phyloP scores from a whole-genome alignment of 1,284 basidiomycete genomes.

The Austroboletus olivaceoglutinosus region DNA sequence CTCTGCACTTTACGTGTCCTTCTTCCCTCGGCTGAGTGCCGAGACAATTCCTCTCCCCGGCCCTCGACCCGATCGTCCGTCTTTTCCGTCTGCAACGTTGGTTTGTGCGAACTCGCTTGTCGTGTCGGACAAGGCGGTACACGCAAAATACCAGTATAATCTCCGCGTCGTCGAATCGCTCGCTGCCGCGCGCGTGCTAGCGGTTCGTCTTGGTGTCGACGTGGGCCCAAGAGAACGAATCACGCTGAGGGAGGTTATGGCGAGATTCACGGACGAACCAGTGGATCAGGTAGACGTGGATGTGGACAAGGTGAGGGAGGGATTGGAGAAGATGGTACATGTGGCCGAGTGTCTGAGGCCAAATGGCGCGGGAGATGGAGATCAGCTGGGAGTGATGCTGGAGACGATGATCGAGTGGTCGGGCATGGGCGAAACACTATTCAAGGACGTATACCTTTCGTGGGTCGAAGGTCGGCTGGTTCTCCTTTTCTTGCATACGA shows the following conservation, averaged over 20 bases:
- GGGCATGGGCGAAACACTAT: conserved; percentile 55
- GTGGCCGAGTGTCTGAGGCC: conserved; percentile 57
- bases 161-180: conserved; percentile 86
- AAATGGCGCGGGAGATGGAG: conserved; percentile 31
- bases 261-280: conserved; percentile 45
- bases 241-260: conserved; percentile 53
- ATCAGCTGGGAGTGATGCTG: conserved; percentile 58
- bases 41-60: conserved; percentile 61
- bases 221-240: conserved; percentile 47
- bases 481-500: background rate
- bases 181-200: conserved; percentile 72
- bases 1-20: conserved; percentile 76
- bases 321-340: conserved; percentile 46
- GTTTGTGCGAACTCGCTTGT: conserved; percentile 85
- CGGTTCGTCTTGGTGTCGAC: conserved; percentile 50
- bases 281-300: conserved; percentile 42
- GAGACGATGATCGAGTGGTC: conserved; percentile 71
- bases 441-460: conserved; percentile 67
- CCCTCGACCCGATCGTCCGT: conserved; percentile 32
- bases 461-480: conserved; percentile 68
- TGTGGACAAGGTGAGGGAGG: conserved; percentile 44
- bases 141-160: conserved; percentile 79
- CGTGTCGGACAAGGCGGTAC: conserved; percentile 77
- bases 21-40: conserved; percentile 73
- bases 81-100: conserved; percentile 49